Percentiles rank a stretch among this genome's conserved stretches.
Conservation (phyloP, 805 yeast species). For the Pichia manshurica region DNA sequence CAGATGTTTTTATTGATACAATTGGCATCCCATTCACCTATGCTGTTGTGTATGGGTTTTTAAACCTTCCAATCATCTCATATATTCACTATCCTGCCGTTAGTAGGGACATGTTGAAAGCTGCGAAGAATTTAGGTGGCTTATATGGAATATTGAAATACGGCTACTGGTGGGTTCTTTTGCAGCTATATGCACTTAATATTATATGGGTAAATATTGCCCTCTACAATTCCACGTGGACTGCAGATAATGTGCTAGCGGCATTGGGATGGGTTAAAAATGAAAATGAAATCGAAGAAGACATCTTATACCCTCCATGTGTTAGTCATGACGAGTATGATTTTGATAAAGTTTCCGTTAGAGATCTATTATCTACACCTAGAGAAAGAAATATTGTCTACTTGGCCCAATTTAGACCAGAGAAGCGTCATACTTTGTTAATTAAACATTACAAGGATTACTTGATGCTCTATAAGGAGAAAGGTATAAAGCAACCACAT, state of each 20-base stretch:
- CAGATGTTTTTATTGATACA: slow-evolving; percentile 92
- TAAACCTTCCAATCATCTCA: slow-evolving; percentile 71
- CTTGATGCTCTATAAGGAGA: slow-evolving; percentile 21
- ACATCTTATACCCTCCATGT: slow-evolving; percentile 83
- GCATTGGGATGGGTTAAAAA: slow-evolving; percentile 53
- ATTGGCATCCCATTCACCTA: slow-evolving; percentile 90
- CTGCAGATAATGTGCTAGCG: slow-evolving; percentile 60
- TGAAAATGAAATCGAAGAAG: slow-evolving; percentile 24
- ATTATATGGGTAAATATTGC: slow-evolving; percentile 65
- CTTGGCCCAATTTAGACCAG: slow-evolving; percentile 92
- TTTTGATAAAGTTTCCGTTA: slow-evolving; percentile 34
- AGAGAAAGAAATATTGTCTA: slow-evolving; percentile 45
- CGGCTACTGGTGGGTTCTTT: slow-evolving; percentile 66
- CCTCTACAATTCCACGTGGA: slow-evolving; percentile 88
- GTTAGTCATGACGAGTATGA: slow-evolving; percentile 28
- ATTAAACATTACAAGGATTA: slow-evolving; percentile 59
- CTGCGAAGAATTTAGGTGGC: slow-evolving; percentile 8
- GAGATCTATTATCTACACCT: slow-evolving; percentile 13
- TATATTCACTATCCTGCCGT: slow-evolving; percentile 95
- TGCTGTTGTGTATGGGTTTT: slow-evolving; percentile 50
- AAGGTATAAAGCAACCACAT: slow-evolving; percentile 33
- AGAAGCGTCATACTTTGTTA: slow-evolving; percentile 78
- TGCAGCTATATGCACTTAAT: slow-evolving; percentile 55
- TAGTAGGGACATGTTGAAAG: slow-evolving; percentile 68
- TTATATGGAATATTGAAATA: slow-evolving; percentile 36